Percentiles rank a stretch among this genome's conserved stretches.
Evolutionary conservation across 371 early-diverging fungal species (phyloP).

Genomic region (Apophysomyces ossiformis): DNA sequence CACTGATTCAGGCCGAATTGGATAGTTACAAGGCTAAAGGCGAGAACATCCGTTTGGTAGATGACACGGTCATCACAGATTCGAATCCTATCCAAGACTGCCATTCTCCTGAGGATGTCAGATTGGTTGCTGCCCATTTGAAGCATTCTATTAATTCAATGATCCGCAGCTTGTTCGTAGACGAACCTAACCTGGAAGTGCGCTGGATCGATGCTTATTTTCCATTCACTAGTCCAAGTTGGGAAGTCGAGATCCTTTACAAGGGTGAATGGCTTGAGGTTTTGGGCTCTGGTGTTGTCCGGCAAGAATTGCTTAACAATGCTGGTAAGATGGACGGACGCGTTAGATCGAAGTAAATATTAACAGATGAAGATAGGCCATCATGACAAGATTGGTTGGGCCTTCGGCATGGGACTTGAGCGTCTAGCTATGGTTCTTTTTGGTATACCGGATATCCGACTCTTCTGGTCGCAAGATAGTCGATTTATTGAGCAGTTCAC

Average conservation of each 20-base stretch:
- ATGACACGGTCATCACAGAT: conserved; percentile 60
- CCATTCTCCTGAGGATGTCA: conserved; percentile 56
- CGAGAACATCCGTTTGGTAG: conserved; percentile 53
- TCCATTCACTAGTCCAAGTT: conserved; percentile 96
- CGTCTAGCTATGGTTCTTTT: conserved; percentile 97
- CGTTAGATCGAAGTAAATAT: background rate
- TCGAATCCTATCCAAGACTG: conserved; percentile 64
- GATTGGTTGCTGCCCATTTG: conserved; percentile 68
- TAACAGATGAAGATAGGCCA: conserved; percentile 39
- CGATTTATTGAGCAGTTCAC: conserved; percentile 89
- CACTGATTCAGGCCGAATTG: conserved; percentile 28
- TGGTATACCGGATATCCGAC: conserved; percentile 94
- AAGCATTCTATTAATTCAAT: conserved; percentile 82
- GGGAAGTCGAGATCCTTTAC: conserved; percentile 95
- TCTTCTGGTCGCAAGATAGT: conserved; percentile 94
- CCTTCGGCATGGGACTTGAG: conserved; percentile 96
- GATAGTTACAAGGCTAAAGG: conserved; percentile 17
- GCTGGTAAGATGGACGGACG: conserved; percentile 52
- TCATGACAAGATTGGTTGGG: conserved; percentile 90
- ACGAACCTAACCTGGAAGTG: conserved; percentile 74
- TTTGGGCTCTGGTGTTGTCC: conserved; percentile 92
- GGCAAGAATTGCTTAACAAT: conserved; percentile 80
- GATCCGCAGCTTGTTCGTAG: conserved; percentile 72
- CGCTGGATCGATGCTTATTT: conserved; percentile 96
- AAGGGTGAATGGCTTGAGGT: conserved; percentile 96